Evolutionary conservation across 805 yeast genomes (phyloP).

Genomic region (Sungouiella blattae): DNA sequence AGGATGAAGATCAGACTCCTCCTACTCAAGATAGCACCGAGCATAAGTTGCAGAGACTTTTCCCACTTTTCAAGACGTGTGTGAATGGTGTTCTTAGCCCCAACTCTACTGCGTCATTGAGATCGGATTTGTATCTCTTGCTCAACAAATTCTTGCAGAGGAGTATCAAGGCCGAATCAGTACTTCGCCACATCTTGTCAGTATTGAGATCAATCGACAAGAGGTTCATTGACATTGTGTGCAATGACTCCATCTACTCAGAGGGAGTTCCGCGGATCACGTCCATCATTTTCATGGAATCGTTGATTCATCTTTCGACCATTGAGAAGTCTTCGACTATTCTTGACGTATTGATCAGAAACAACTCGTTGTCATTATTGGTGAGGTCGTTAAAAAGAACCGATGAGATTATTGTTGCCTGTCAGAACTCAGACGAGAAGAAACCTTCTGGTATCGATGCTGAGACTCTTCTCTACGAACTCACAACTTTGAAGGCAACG

Average conservation of each 20-base stretch:
- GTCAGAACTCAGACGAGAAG: constrained; percentile 14
- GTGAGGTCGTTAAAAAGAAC: constrained; percentile 65
- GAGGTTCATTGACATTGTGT: constrained; percentile 58
- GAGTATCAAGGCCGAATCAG: constrained; percentile 38
- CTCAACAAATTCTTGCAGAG: constrained; percentile 62
- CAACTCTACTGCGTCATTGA: constrained; percentile 58
- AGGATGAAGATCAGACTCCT: constrained; percentile 20
- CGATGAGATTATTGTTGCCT: constrained; percentile 54
- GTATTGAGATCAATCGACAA: constrained; percentile 58
- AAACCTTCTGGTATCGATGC: constrained; percentile 34
- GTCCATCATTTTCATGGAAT: constrained; percentile 71
- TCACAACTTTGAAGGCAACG: constrained; percentile 72
- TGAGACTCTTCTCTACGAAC: constrained; percentile 62
- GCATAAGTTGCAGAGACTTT: constrained; percentile 48
- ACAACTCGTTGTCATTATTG: constrained; percentile 62
- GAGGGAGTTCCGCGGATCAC: constrained; percentile 76
- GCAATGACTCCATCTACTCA: constrained; percentile 75
- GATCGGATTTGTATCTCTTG: constrained; percentile 78
- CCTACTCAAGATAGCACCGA: constrained; percentile 12
- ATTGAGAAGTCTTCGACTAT: constrained; percentile 49
- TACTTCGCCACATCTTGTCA: constrained; percentile 47
- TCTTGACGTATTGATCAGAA: constrained; percentile 56
- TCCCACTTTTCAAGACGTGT: constrained; percentile 70
- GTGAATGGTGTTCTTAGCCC: constrained; percentile 71
- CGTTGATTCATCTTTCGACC: constrained; percentile 54